phyloP scores from a whole-genome alignment of 768 basidiomycete species.

The Lentinula aciculospora region DNA sequence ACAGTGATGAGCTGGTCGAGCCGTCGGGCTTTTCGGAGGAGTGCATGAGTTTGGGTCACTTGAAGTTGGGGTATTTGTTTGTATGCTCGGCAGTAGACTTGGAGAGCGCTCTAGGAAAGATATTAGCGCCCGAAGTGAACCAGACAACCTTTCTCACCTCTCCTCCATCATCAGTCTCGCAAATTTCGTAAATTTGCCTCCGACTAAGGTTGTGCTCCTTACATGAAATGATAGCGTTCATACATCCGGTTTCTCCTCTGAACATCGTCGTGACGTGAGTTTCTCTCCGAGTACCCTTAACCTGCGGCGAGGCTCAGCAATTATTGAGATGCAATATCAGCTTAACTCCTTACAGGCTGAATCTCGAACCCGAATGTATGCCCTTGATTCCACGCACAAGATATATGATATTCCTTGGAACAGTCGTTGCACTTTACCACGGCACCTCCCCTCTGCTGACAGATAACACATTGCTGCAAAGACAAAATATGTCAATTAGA shows the following conservation, averaged over 20 bases:
- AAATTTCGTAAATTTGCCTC: slow-evolving; percentile 73
- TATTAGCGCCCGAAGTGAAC: neutral
- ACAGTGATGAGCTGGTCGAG: slow-evolving; percentile 67
- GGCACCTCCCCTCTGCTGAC: slow-evolving; percentile 67
- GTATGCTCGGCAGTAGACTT: slow-evolving; percentile 80
- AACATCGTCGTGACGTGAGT: slow-evolving; percentile 62
- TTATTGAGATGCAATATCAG: neutral
- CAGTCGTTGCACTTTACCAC: slow-evolving; percentile 85
- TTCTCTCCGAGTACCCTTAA: slow-evolving; percentile 73
- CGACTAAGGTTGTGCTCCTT: slow-evolving; percentile 65
- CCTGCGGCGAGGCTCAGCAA: slow-evolving; percentile 33
- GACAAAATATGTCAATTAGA: slow-evolving; percentile 7
- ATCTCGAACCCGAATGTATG: slow-evolving; percentile 93
- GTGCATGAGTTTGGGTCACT: slow-evolving; percentile 68
- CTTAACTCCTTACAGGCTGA: slow-evolving; percentile 51
- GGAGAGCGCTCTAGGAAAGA: slow-evolving; percentile 69
- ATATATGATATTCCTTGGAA: slow-evolving; percentile 71
- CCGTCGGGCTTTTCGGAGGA: slow-evolving; percentile 84
- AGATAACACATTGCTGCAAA: slow-evolving; percentile 68
- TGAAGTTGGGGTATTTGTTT: slow-evolving; percentile 71
- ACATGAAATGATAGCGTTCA: slow-evolving; percentile 75
- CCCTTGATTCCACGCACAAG: slow-evolving; percentile 85
- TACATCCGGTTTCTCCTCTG: slow-evolving; percentile 72
- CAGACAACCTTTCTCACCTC: slow-evolving; percentile 50
- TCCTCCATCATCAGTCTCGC: slow-evolving; percentile 76